phyloP scores from a whole-genome alignment of 305 asterid species.

The Fraxinus ornus region DNA sequence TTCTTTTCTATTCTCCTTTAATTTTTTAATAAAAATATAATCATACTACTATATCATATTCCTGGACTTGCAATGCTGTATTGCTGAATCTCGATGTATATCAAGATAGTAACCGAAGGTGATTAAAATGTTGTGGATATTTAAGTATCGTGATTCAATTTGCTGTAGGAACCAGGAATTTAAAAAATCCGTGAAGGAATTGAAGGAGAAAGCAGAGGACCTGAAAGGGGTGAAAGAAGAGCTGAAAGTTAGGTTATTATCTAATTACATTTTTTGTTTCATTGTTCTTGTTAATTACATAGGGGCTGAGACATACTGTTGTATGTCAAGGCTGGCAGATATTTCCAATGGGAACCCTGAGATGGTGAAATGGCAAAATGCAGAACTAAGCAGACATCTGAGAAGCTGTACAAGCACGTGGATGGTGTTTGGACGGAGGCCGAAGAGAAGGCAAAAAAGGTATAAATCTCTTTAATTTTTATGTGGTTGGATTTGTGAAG shows the following conservation, averaged over 20 bases:
- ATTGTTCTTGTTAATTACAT: constrained; percentile 21
- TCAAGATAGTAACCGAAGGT: background rate
- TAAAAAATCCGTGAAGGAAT: constrained; percentile 63
- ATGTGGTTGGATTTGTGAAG: background rate
- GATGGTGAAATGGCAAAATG: constrained; percentile 94
- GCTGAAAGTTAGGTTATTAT: constrained; percentile 66
- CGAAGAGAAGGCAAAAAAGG: constrained; percentile 86
- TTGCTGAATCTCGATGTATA: background rate
- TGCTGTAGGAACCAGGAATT: constrained; percentile 65
- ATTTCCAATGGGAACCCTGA: constrained; percentile 78
- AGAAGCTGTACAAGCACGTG: constrained; percentile 87
- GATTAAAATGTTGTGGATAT: background rate
- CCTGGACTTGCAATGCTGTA: background rate
- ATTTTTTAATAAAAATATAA: background rate
- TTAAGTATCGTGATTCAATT: constrained; percentile 12
- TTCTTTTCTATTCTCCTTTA: background rate
- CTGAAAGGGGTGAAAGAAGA: constrained; percentile 69
- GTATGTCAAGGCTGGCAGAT: constrained; percentile 99
- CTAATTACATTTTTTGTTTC: constrained; percentile 19
- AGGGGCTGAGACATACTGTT: constrained; percentile 92
- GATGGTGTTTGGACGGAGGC: constrained; percentile 92
- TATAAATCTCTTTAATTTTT: constrained; percentile 20
- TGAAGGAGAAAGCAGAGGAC: constrained; percentile 76
- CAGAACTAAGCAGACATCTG: constrained; percentile 97
- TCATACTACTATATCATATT: background rate